These are phyloP conservation scores for Huntiella decipiens DNA, from an alignment of 2,329 filamentous ascomycete genomes.

Conservation along the genomic window DNA sequence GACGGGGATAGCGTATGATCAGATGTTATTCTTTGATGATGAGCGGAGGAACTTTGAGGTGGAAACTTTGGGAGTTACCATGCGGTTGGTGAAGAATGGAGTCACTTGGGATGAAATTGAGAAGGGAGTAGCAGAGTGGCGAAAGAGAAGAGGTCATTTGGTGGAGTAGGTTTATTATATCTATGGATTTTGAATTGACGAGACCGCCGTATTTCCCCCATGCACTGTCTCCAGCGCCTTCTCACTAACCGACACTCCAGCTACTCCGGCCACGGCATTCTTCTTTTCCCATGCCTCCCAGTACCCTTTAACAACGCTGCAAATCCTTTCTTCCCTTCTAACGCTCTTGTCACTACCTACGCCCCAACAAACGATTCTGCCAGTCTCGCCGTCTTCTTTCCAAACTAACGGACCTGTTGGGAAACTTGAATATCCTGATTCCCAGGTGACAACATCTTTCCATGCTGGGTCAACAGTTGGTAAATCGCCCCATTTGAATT, in stretches of 20 bases:
- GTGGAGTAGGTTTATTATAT: neutral
- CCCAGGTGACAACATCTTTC: slow-evolving; percentile 30
- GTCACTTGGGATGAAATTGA: slow-evolving; percentile 62
- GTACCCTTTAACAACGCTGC: slow-evolving; percentile 29
- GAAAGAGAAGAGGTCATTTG: slow-evolving; percentile 41
- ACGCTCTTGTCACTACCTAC: slow-evolving; percentile 27
- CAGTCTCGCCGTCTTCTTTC: slow-evolving; percentile 28
- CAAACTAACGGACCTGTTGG: slow-evolving; percentile 39
- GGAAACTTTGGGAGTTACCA: slow-evolving; percentile 57
- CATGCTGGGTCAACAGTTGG: slow-evolving; percentile 50
- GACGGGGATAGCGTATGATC: slow-evolving; percentile 52
- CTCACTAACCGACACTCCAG: slow-evolving; percentile 12
- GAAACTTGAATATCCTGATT: slow-evolving; percentile 32
- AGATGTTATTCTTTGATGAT: slow-evolving; percentile 95
- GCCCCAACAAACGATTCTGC: slow-evolving; percentile 31
- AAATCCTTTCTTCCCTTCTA: slow-evolving; percentile 28
- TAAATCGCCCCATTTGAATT: slow-evolving; percentile 62
- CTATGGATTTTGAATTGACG: neutral
- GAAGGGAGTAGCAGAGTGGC: slow-evolving; percentile 62
- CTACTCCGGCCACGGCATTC: slow-evolving; percentile 5
- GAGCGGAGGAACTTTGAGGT: slow-evolving; percentile 76
- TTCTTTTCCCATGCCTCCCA: slow-evolving; percentile 13
- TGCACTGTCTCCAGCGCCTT: slow-evolving; percentile 11
- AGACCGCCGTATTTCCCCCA: neutral
- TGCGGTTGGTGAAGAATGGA: slow-evolving; percentile 65